Evolutionary conservation across 257 asterid genomes (phyloP), one percentile per base, ranked within the genome.

Genomic region (Leptodermis oblonga): DNA sequence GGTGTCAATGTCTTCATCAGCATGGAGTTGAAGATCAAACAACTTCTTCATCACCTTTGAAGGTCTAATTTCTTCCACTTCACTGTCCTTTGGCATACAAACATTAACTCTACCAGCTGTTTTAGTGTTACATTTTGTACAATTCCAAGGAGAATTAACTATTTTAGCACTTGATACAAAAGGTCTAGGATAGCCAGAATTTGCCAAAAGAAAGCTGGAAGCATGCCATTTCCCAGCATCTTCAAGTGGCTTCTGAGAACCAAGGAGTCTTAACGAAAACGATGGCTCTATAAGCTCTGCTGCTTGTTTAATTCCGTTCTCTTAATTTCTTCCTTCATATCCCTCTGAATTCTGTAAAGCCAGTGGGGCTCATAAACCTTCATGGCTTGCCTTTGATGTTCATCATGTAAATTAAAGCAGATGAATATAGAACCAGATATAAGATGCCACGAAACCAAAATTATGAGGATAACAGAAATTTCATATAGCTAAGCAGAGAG

Each of bases 281-380:
- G 95, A 87, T 63, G 89, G 88, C 77, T 90, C 98, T 42, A 76
- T 74, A 15, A 96, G 88, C 48, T 78, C 68, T 80, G 84, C 68
- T 72, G 74, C 54, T 74, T 68, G 33, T 70, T 73, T 17, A 68
- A 70, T 64, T 85, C 89, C 71, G 79, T 86, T 69, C 79, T 84
- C 69, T 76, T 81, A 58, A 74, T 70, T 67, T 86, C 95, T 61
- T 88, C 95, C 98, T 90, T 92, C 97, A 92, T 84, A 81, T 85
- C 92, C 85, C 88, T 84, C 77, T 92, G 97, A 73, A 85, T 86
- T 79, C 86, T 82, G 74, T 92, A 92, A 49, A 92, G 84, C 49
- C 96, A 91, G 73, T 92, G 98, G 77, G 90, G 95, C 77, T 92
- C 97, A 65, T 33, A 76, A 61, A 92, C 97, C 98, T 92, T n/a